Evolutionary conservation across 805 yeast species (phyloP).

Genomic region (Cyberlindnera mississippiensis): DNA sequence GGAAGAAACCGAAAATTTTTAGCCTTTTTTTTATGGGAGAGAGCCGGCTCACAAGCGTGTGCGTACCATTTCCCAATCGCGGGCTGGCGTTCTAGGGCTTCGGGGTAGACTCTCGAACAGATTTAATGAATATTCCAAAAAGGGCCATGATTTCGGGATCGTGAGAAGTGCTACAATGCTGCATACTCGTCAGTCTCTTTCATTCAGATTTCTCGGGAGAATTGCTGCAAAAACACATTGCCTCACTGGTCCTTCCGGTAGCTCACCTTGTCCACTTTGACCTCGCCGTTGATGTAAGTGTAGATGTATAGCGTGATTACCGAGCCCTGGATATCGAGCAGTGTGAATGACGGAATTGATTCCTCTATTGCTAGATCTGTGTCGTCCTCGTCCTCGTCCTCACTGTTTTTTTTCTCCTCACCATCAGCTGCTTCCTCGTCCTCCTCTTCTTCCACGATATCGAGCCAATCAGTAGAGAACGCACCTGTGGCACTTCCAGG

Average conservation of each 20-base stretch:
- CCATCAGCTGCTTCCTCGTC: slow-evolving; percentile 39
- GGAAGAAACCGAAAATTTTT: background rate
- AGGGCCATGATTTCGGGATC: too few species aligned
- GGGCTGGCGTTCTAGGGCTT: background rate
- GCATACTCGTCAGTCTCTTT: too few species aligned
- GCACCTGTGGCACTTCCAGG: slow-evolving; percentile 99
- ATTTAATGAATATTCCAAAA: too few species aligned
- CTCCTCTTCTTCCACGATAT: slow-evolving; percentile 43
- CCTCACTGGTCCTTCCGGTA: slow-evolving; percentile 46
- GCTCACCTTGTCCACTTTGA: slow-evolving; percentile 84
- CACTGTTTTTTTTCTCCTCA: slow-evolving; percentile 24
- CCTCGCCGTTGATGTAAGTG: slow-evolving; percentile 74
- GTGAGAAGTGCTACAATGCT: too few species aligned
- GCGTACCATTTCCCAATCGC: background rate
- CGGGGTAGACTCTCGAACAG: too few species aligned
- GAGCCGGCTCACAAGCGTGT: background rate
- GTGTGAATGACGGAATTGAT: slow-evolving; percentile 76
- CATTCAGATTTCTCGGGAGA: too few species aligned
- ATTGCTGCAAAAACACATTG: too few species aligned
- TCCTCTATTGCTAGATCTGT: slow-evolving; percentile 23
- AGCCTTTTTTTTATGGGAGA: background rate
- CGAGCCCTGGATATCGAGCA: slow-evolving; percentile 78
- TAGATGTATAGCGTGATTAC: slow-evolving; percentile 82
- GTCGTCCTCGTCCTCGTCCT: slow-evolving; percentile 22
- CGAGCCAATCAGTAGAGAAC: slow-evolving; percentile 59